Percentiles rank a stretch among this genome's conserved stretches.
Evolutionary conservation across 352 stramenopile genomes (phyloP).

Genomic region (Phytophthora cactorum): DNA sequence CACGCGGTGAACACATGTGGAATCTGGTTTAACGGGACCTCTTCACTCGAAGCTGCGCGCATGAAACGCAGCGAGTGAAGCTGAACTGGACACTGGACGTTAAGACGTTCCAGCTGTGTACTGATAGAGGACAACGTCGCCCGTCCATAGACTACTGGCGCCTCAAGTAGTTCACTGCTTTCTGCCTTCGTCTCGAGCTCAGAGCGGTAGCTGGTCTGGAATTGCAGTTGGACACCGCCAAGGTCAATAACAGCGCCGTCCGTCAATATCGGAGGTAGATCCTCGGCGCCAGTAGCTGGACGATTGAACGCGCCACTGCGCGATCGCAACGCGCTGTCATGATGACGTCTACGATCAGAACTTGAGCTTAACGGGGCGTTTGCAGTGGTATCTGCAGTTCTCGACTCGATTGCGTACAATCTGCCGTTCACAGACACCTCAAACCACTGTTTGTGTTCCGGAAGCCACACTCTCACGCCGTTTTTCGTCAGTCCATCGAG

Average conservation of each 20-base stretch:
- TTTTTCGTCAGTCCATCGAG: slow-evolving; percentile 86
- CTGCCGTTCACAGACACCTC: slow-evolving; percentile 85
- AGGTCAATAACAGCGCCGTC: slow-evolving; percentile 81
- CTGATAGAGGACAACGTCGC: slow-evolving; percentile 54
- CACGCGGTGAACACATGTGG: slow-evolving; percentile 80
- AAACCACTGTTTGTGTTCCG: slow-evolving; percentile 74
- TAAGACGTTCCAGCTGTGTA: slow-evolving; percentile 69
- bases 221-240: slow-evolving; percentile 79
- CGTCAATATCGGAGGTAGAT: slow-evolving; percentile 54
- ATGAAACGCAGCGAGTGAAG: slow-evolving; percentile 73
- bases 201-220: slow-evolving; percentile 52
- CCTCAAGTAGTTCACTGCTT: slow-evolving; percentile 31
- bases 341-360: slow-evolving; percentile 22
- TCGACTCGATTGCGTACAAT: slow-evolving; percentile 70
- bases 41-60: slow-evolving; percentile 40
- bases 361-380: slow-evolving; percentile 6
- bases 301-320: slow-evolving; percentile 77
- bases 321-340: slow-evolving; percentile 21
- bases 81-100: slow-evolving; percentile 82
- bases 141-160: slow-evolving; percentile 40
- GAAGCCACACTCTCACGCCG: slow-evolving; percentile 79
- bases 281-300: slow-evolving; percentile 44
- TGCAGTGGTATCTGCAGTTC: slow-evolving; percentile 21
- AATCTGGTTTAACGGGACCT: slow-evolving; percentile 59
- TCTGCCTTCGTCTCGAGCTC: slow-evolving; percentile 33